Conservation (phyloP, 129 eudicot species). For the Artemisia annua region DNA sequence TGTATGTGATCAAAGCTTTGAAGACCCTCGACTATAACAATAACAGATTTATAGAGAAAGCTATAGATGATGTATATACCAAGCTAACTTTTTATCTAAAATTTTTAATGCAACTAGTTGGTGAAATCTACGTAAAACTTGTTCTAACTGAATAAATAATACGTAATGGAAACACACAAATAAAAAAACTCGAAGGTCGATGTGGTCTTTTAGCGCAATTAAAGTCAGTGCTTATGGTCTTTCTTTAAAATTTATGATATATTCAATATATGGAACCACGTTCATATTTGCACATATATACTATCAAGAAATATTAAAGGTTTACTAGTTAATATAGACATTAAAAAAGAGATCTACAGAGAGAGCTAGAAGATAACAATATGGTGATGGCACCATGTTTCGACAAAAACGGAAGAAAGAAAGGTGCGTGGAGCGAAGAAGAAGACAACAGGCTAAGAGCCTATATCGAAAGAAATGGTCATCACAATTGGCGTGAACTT, state of each 20-base stretch:
- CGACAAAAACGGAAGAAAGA: conserved; percentile 34
- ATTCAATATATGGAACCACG: not conserved
- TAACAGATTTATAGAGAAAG: too few relatives aligned
- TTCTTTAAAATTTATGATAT: not conserved
- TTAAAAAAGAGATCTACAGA: not conserved
- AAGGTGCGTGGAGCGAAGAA: conserved; percentile 44
- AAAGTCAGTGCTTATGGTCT: not conserved
- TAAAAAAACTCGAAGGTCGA: too few relatives aligned
- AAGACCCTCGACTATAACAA: too few relatives aligned
- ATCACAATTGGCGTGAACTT: conserved; percentile 36
- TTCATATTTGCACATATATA: not conserved
- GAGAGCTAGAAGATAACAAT: conserved; percentile 18
- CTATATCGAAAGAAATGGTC: conserved; percentile 26
- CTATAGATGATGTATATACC: too few relatives aligned
- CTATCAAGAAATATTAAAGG: too few relatives aligned
- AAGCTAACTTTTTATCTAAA: too few relatives aligned
- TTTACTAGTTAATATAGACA: not conserved
- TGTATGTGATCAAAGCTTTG: too few relatives aligned
- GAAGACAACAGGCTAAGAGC: conserved; percentile 36
- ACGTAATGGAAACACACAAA: too few relatives aligned
- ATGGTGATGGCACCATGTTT: conserved; percentile 39
- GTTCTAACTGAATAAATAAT: too few relatives aligned
- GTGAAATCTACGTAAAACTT: too few relatives aligned
- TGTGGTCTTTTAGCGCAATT: not conserved
- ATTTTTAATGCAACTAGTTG: too few relatives aligned